phyloP scores from a whole-genome alignment of 1,284 basidiomycete species.

The Fomitopsis betulina region DNA sequence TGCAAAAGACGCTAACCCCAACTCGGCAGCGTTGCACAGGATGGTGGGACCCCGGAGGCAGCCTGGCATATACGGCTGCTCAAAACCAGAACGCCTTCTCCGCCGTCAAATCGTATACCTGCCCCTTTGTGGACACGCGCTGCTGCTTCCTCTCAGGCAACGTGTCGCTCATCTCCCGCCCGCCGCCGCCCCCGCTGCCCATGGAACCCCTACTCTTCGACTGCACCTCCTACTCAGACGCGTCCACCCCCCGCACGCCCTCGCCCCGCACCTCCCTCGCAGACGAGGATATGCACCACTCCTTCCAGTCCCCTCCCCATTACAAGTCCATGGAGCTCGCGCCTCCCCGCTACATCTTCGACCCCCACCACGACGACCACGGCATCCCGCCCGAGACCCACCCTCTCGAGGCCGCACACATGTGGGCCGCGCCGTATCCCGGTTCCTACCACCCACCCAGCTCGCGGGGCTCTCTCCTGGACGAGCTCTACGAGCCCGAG shows the following conservation, averaged over 20 bases:
- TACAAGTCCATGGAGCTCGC: conserved; percentile 41
- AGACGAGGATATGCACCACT: conserved; percentile 34
- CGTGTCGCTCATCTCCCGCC: conserved; percentile 1
- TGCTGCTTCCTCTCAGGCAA: conserved; percentile 13
- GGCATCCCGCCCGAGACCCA: conserved; percentile 34
- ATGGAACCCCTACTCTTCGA: conserved; percentile 64
- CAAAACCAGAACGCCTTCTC: conserved; percentile 1
- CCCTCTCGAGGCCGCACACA: conserved; percentile 30
- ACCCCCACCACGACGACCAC: conserved; percentile 38
- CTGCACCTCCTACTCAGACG: conserved; percentile 55
- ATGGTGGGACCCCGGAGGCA: conserved; percentile 7
- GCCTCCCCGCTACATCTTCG: conserved; percentile 47
- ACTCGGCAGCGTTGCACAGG: conserved; percentile 8
- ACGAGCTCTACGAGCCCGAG: conserved; percentile 56
- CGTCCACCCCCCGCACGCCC: conserved; percentile 65
- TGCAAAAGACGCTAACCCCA: conserved; percentile 5
- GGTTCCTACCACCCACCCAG: conserved; percentile 29
- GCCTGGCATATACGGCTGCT: conserved; percentile 1
- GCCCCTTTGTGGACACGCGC: neutral
- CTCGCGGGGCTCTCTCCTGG: conserved; percentile 52
- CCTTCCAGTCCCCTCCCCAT: conserved; percentile 33
- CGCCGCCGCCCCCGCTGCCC: conserved; percentile 9
- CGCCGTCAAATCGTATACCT: neutral
- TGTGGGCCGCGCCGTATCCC: conserved; percentile 28
- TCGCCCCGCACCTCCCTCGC: conserved; percentile 44